A percentile compares a stretch with the other conserved stretches of the same genome.
These are phyloP conservation scores for Protea cynaroides DNA, from an alignment of 164 flowering plant species.

Conservation along the genomic window DNA sequence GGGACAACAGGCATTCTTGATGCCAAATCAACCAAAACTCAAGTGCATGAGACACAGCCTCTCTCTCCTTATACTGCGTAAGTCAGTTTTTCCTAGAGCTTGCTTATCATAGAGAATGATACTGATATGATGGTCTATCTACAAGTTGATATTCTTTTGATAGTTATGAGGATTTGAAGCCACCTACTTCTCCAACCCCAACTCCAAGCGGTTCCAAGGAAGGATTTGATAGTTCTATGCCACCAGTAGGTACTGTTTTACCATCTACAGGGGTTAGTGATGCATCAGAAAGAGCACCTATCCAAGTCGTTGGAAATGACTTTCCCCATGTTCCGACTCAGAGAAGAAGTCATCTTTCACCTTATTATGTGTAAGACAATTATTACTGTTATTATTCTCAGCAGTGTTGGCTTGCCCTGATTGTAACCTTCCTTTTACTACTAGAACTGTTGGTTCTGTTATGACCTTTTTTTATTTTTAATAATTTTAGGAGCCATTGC, in stretches of 20 bases:
- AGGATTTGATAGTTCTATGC: constrained; percentile 6
- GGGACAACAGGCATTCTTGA: constrained; percentile 1
- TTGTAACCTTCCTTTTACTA: not conserved
- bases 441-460: not conserved
- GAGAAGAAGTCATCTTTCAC: constrained; percentile 24
- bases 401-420: not conserved
- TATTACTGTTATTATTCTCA: not conserved
- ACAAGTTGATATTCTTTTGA: not conserved
- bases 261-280: constrained; percentile 17
- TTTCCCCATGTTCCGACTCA: constrained; percentile 11
- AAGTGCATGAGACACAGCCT: constrained; percentile 21
- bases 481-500: not conserved
- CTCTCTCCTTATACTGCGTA: constrained; percentile 47
- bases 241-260: constrained; percentile 15
- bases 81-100: constrained; percentile 8
- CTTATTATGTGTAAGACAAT: constrained; percentile 33
- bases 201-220: constrained; percentile 27
- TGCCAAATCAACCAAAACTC: constrained; percentile 6
- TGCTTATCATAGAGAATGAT: not conserved
- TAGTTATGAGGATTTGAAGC: constrained; percentile 51
- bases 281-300: constrained; percentile 8
- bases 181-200: constrained; percentile 54
- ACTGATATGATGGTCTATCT: not conserved
- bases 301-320: constrained; percentile 10
- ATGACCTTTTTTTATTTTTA: not conserved